Conservation (phyloP, 352 stramenopile genomes). For the Phytophthora uliginosa region DNA sequence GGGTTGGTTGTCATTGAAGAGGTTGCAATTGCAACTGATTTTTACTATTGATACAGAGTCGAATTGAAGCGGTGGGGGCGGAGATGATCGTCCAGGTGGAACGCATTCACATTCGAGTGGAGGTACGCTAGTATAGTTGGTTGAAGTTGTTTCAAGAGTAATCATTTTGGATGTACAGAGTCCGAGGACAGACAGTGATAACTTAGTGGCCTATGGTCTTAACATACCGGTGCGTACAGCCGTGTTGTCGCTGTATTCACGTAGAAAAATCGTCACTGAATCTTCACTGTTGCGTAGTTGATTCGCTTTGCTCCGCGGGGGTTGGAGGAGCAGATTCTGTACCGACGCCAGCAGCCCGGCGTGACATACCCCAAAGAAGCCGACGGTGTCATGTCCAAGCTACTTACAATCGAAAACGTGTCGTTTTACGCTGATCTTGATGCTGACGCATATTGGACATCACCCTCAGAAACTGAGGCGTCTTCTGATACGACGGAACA, state of each 20-base stretch:
- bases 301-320: constrained; percentile 63
- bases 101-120: constrained; percentile 71
- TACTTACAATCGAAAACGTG: constrained; percentile 69
- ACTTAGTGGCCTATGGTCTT: constrained; percentile 62
- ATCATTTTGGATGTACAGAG: constrained; percentile 39
- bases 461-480: constrained; percentile 5
- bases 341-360: constrained; percentile 60
- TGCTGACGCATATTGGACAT: constrained; percentile 41
- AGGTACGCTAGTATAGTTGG: constrained; percentile 40
- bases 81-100: constrained; percentile 75
- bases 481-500: constrained; percentile 1
- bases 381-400: constrained; percentile 55
- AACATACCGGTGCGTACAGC: constrained; percentile 55
- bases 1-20: not conserved
- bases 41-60: constrained; percentile 40
- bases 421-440: constrained; percentile 71
- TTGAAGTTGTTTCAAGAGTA: not conserved
- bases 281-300: constrained; percentile 39
- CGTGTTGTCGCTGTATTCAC: not conserved
- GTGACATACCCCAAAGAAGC: constrained; percentile 52
- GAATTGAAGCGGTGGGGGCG: constrained; percentile 53
- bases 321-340: constrained; percentile 69
- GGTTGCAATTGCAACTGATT: not conserved
- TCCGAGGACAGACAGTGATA: constrained; percentile 44
- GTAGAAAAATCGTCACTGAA: not conserved